These are phyloP conservation scores for Camelina sativa DNA, from an alignment of 345 rosid genomes.

Conservation along the genomic window DNA sequence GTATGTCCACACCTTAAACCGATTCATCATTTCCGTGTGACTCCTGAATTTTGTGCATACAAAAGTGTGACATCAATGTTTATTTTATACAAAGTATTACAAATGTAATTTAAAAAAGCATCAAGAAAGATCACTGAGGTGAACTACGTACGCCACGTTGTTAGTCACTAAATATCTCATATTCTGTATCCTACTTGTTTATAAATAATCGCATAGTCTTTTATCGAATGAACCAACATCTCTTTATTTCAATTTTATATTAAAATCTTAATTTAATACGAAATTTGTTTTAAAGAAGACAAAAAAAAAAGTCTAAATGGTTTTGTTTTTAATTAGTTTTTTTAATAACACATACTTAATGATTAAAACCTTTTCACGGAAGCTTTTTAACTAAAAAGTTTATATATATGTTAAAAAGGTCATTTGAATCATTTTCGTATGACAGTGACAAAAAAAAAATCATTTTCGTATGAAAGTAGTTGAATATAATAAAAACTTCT, in stretches of 20 bases:
- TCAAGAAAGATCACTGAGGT: neutral
- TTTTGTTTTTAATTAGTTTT: too few species aligned
- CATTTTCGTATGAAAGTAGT: neutral
- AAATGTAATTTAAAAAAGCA: neutral
- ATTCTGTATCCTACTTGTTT: neutral
- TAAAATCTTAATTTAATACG: neutral
- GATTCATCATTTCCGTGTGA: constrained; percentile 68
- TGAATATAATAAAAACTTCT: neutral
- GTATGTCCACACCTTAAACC: constrained; percentile 73
- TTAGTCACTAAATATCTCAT: neutral
- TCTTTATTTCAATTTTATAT: neutral
- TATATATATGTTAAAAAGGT: neutral
- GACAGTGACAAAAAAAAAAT: too few species aligned
- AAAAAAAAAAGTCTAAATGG: too few species aligned
- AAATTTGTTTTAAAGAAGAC: neutral
- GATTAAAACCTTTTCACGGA: constrained; percentile 8
- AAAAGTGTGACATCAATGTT: constrained; percentile 29
- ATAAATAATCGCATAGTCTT: neutral
- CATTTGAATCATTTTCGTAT: neutral
- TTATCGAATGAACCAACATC: neutral
- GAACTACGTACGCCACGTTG: neutral
- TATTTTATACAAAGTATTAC: neutral
- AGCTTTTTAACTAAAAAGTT: constrained; percentile 17
- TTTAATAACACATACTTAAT: neutral
- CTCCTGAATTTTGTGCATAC: constrained; percentile 49